Percentiles rank a stretch among this genome's conserved stretches.
Evolutionary conservation across 1,284 basidiomycete genomes (phyloP).

Genomic region (Cystobasidium pallidum): DNA sequence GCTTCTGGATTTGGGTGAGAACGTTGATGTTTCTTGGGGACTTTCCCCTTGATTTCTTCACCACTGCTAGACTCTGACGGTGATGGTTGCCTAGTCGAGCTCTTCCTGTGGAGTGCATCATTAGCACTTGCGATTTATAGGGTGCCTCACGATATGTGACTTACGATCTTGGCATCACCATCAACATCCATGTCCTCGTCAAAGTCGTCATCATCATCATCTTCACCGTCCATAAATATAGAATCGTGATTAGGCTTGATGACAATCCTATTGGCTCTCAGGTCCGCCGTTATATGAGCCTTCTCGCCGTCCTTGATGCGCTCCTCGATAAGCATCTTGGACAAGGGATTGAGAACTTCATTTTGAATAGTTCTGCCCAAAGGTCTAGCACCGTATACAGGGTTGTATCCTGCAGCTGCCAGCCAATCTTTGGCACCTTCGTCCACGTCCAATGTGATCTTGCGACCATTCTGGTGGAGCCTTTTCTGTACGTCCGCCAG

Average conservation of each 20-base stretch:
- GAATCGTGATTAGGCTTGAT: constrained; percentile 85
- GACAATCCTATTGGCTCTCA: constrained; percentile 75
- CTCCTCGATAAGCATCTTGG: constrained; percentile 81
- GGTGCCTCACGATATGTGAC: neutral
- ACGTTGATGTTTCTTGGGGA: constrained; percentile 4
- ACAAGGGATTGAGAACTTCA: constrained; percentile 90
- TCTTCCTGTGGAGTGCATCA: constrained; percentile 29
- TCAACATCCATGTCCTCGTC: constrained; percentile 58
- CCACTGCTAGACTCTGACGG: neutral
- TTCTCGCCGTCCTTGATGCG: constrained; percentile 71
- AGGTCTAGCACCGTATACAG: constrained; percentile 64
- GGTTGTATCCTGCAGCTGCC: constrained; percentile 79
- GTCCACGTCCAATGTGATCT: constrained; percentile 78
- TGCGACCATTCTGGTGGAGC: constrained; percentile 70
- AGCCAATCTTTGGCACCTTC: constrained; percentile 79
- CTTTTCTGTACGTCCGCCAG: constrained; percentile 69
- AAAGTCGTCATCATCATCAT: constrained; percentile 58
- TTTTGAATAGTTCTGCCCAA: constrained; percentile 89
- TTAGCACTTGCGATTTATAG: neutral
- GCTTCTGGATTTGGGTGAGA: neutral
- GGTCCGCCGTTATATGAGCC: constrained; percentile 77
- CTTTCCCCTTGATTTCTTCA: neutral
- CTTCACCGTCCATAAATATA: constrained; percentile 55
- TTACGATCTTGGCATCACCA: constrained; percentile 28
- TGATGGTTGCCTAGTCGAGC: constrained; percentile 37